Evolutionary conservation across 768 basidiomycete species (phyloP).

Genomic region (Tulasnella sp.): DNA sequence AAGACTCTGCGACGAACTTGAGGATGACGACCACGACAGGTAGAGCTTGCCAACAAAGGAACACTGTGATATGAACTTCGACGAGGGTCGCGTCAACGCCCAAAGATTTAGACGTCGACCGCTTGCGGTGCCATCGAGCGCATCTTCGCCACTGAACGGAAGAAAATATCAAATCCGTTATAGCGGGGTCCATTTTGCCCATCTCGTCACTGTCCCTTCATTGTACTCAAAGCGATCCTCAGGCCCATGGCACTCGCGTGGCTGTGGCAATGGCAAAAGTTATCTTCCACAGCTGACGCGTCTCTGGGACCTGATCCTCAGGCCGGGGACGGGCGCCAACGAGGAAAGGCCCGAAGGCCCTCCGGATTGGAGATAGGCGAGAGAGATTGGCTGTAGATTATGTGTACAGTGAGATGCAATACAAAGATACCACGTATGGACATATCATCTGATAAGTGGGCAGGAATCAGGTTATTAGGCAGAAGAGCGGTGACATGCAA

Average conservation of each 20-base stretch:
- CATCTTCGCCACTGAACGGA: neutral
- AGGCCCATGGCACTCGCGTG: slow-evolving; percentile 4
- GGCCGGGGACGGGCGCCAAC: neutral
- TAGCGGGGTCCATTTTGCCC: neutral
- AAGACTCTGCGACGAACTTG: neutral
- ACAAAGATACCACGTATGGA: neutral
- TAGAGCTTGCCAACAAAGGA: neutral
- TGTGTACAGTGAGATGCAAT: neutral
- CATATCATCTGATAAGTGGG: neutral
- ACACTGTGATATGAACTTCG: neutral
- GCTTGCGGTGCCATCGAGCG: neutral
- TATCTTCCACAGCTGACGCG: neutral
- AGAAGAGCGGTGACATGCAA: neutral
- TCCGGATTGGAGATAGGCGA: neutral
- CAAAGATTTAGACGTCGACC: neutral
- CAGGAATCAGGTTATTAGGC: neutral
- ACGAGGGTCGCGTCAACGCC: neutral
- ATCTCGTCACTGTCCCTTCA: neutral
- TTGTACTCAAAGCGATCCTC: neutral
- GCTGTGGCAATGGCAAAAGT: neutral
- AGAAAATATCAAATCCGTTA: neutral
- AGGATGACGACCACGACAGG: neutral
- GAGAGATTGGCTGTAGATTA: neutral
- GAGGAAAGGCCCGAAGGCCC: neutral
- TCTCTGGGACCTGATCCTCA: neutral